Base-by-base conservation (phyloP, 2,329 filamentous ascomycete genomes). In the Metarhizium humberi region DNA sequence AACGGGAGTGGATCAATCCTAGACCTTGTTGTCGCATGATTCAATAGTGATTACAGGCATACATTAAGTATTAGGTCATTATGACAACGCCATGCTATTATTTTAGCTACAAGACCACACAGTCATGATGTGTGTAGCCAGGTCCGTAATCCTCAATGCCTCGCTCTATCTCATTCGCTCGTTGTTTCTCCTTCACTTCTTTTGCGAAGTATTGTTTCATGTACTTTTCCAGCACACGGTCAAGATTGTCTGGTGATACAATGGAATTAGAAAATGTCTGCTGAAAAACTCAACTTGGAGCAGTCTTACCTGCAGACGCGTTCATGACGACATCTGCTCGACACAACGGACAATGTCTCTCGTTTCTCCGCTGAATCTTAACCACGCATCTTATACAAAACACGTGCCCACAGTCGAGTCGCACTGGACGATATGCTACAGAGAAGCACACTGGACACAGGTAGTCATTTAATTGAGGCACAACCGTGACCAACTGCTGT, bases 311-410 rank as follows among this genome's bases (percentile, higher is more conserved):
- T 55, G 81, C 76, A 58, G 87, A 85, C 0, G 90, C 89, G 56
- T 78, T 73, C 73, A 89, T 78, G 11, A 95, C 81, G 0, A 85
- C 87, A 56, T 85, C 79, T 18, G 82, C 79, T 56, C 91, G 79
- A 67, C 90, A 95, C 54, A 94, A 74, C 0, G 90, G 90, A 65
- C 90, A 95, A 52, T 81, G 75, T 42, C 79, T 78, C 65, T 87
- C 84, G 57, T 78, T 77, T 43, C 82, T 80, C 49, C 84, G 82
- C 67, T 94, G 90, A 72, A 95, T 82, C 62, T 88, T 84, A 59
- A 95, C 84, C 51, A 92, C 78, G 66, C 90, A 95, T 3, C 88
- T 79, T 55, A 94, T 92, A 72, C 90, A 95, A 65, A 92, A 92
- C 14, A 92, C 73, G 61, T 94, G 89, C 32, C 79, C 73, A 68